phyloP scores from a whole-genome alignment of 495 filamentous ascomycete species.

The Lasiosphaeria miniovina region DNA sequence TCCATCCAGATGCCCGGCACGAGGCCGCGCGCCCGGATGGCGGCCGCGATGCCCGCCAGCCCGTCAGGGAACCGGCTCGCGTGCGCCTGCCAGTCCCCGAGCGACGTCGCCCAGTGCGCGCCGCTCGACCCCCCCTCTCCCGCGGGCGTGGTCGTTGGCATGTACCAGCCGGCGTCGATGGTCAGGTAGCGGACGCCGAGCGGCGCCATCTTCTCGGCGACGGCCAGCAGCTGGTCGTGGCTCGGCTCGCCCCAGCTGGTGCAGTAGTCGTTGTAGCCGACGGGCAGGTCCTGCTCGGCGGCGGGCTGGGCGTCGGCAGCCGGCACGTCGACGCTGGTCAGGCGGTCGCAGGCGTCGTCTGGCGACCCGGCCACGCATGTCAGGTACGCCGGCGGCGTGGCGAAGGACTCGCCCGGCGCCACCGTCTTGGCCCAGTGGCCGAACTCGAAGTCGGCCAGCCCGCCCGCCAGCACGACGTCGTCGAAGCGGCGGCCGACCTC shows the following conservation, averaged over 20 bases:
- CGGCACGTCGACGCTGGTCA: slow-evolving; percentile 9
- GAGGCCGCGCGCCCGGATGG: slow-evolving; percentile 5
- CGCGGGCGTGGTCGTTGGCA: background rate
- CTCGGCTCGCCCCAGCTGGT: slow-evolving; percentile 3
- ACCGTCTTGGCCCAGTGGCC: slow-evolving; percentile 11
- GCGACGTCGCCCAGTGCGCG: slow-evolving; percentile 11
- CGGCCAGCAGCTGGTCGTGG: slow-evolving; percentile 5
- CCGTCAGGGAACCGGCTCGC: slow-evolving; percentile 2
- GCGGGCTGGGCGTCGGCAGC: slow-evolving; percentile 6
- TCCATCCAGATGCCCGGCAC: slow-evolving; percentile 10
- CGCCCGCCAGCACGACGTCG: slow-evolving; percentile 7
- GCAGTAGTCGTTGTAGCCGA: slow-evolving; percentile 11
- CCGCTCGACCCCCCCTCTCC: no score
- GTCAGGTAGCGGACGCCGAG: slow-evolving; percentile 8
- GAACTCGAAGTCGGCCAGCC: slow-evolving; percentile 6
- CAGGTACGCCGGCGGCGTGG: slow-evolving; percentile 5
- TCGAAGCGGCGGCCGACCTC: slow-evolving; percentile 6
- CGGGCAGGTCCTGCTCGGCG: slow-evolving; percentile 6
- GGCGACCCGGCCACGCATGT: slow-evolving; percentile 9
- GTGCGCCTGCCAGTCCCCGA: slow-evolving; percentile 8
- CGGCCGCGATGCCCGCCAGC: slow-evolving; percentile 1
- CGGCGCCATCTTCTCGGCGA: slow-evolving; percentile 9
- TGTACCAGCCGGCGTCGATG: slow-evolving; percentile 10
- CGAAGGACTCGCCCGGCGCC: slow-evolving; percentile 5
- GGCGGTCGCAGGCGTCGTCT: slow-evolving; percentile 7